Evolutionary conservation across 2,329 filamentous ascomycete genomes (phyloP), one percentile per base, ranked within the genome.

Genomic region (Madurella mycetomatis): DNA sequence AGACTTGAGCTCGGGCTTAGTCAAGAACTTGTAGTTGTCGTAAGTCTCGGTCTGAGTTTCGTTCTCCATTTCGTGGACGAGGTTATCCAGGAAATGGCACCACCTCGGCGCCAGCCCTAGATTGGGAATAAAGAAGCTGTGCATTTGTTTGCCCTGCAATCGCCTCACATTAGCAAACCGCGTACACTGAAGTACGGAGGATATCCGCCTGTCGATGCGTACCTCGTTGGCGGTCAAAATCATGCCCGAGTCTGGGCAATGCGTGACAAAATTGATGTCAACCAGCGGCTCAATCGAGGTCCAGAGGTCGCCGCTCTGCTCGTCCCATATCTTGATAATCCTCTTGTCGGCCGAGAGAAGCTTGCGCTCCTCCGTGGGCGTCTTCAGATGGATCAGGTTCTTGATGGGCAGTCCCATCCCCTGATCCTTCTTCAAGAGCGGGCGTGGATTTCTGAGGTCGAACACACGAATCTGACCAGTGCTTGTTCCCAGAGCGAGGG

Each of bases 11-110:
- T 99, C 92, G 42, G 89, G 84, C 57, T 90, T 72, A 1, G 92
- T 96, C 67, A 99, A 78, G 82, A 99, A 99, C 73, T 97, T 99
- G 83, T 92, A 97, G 73, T 99, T 97, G 73, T 99, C 94, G 76
- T 99, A 99, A 9, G 94, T 90, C 64, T 94, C 86, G 31, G 86
- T 87, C 56, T 77, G 80, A 31, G 80, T 77, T 67, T 87, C 84
- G 68, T 97, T 92, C 9, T 92, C 92, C 90, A 99, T 96, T 72
- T 99, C 95, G 74, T 99, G 94, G 9, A 97, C 94, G 66, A 99
- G 84, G 66, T 95, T 96, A 73, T 99, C 95, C 58, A 99, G 76
- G 82, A 97, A 97, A 2, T 88, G 86, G 68, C 94, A 97, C 94
- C 94, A 99, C 66, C 84, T 90, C 0, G 94, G 95, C 1, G 94